Evolutionary conservation across 495 filamentous ascomycete species (phyloP).

Genomic region (Aspergillus affinis): DNA sequence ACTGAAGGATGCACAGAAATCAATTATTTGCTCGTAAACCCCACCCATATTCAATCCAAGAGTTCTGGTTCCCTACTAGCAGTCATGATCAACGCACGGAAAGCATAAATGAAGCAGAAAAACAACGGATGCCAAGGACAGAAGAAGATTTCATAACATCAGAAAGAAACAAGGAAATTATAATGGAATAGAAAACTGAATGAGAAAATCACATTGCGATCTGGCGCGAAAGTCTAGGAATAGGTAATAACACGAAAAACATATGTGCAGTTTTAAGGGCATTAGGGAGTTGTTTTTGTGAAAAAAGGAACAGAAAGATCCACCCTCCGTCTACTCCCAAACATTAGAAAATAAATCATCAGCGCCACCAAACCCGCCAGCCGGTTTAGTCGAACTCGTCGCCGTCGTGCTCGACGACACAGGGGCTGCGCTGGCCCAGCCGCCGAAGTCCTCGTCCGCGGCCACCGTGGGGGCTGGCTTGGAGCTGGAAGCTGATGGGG

Average conservation of each 20-base stretch:
- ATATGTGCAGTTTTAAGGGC: slow-evolving; percentile 15
- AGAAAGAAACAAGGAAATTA: background rate
- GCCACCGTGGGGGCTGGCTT: slow-evolving; percentile 62
- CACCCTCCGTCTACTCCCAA: slow-evolving; percentile 61
- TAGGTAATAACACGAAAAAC: slow-evolving; percentile 9
- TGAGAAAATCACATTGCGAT: slow-evolving; percentile 6
- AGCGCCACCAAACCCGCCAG: slow-evolving; percentile 62
- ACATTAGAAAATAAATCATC: slow-evolving; percentile 95
- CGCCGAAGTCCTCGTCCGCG: slow-evolving; percentile 90
- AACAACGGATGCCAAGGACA: background rate
- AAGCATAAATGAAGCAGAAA: background rate
- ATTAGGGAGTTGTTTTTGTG: background rate
- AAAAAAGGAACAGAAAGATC: slow-evolving; percentile 13
- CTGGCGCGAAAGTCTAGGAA: slow-evolving; percentile 16
- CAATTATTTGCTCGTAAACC: slow-evolving; percentile 1
- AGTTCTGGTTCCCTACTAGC: background rate
- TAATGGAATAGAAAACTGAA: slow-evolving; percentile 2
- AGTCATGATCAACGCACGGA: slow-evolving; percentile 7
- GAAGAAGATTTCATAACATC: background rate
- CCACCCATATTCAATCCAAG: slow-evolving; percentile 11
- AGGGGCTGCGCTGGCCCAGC: slow-evolving; percentile 76
- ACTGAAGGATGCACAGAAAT: background rate
- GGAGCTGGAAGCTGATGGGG: slow-evolving; percentile 31
- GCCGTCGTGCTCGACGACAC: slow-evolving; percentile 41
- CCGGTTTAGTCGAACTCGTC: slow-evolving; percentile 44